These are phyloP conservation scores for Helianthus annuus DNA, from an alignment of 129 eudicot genomes.

Conservation along the genomic window DNA sequence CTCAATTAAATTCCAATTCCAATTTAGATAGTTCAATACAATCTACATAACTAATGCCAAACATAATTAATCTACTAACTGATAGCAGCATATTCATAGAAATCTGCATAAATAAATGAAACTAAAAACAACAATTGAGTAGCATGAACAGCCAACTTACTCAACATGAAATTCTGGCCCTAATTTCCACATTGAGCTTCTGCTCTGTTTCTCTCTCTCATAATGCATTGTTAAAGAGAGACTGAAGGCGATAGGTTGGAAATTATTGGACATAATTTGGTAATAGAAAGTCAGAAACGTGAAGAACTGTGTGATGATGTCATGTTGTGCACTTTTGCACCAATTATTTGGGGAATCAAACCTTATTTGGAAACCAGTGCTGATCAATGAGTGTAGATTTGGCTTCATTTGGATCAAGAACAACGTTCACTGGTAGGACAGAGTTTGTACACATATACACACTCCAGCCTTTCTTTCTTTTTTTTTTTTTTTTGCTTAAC, in stretches of 20 bases:
- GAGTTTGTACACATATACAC: too few relatives aligned
- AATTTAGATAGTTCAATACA: background rate
- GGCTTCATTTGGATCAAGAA: background rate
- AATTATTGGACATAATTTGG: constrained; percentile 4
- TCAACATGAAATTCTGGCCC: too few relatives aligned
- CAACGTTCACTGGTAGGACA: too few relatives aligned
- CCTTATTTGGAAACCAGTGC: background rate
- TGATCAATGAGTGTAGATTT: background rate
- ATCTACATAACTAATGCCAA: too few relatives aligned
- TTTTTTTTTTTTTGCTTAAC: too few relatives aligned
- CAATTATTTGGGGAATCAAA: background rate
- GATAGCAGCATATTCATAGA: too few relatives aligned
- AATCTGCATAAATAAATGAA: too few relatives aligned
- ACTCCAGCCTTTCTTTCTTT: too few relatives aligned
- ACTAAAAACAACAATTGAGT: too few relatives aligned
- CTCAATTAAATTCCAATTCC: constrained; percentile 6
- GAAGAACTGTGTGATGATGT: constrained; percentile 15
- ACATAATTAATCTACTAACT: too few relatives aligned
- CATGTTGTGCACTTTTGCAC: background rate
- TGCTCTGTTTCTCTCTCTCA: background rate
- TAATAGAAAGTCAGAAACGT: background rate
- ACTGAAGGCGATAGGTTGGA: constrained; percentile 4
- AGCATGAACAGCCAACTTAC: too few relatives aligned
- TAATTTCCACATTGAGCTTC: background rate
- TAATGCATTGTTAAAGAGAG: constrained; percentile 4